Base-by-base conservation (phyloP, 257 asterid species). In the Parsonsia alboflavescens region DNA sequence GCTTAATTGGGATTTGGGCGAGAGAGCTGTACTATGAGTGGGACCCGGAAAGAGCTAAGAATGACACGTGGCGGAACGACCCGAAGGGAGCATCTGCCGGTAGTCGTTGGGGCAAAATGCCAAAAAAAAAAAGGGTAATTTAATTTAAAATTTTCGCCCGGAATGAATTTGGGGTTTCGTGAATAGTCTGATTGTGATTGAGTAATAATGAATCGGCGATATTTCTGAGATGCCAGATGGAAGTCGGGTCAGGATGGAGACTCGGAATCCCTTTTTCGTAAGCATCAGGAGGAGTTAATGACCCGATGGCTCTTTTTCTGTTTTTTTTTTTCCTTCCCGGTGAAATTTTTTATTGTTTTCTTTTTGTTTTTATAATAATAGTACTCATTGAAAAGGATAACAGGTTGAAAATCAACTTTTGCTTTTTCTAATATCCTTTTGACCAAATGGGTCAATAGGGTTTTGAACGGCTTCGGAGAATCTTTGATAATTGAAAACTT, bases 51-150 rank as follows among this genome's bases (percentile, higher is more conserved):
- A 1, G 39, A n/a, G 36, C 0, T 11, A 1, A 1, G 22, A 78
- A 52, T 72, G 54, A 66, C 91, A 82, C 88, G 92, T 85, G 92
- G 86, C 82, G 7, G 12, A 44, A 24, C 39, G 69, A 54, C 61
- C 49, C 50, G 48, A 59, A 59, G 64, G 13, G 24, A 64, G 69
- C 63, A 79, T 72, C 64, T 69, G 90, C 84, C 89, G 84, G 77
- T 84, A 76, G 82, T 72, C 6, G 79, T 61, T 73, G 76, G 13
- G 73, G 76, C 73, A 65, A 52, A 59, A 77, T 63, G 21, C n/a
- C 46, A 44, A 15, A 63, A 28, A 63, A 17, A 13, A 17, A 33
- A 0, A 24, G 68, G 68, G n/a, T n/a, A n/a, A n/a, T n/a, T n/a
- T 33, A 63, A 61, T 50, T 50, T 19, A 33, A 33, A 1, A 13